Evolutionary conservation across 306 rosid genomes (phyloP).

Genomic region (Potentilla sterilis): DNA sequence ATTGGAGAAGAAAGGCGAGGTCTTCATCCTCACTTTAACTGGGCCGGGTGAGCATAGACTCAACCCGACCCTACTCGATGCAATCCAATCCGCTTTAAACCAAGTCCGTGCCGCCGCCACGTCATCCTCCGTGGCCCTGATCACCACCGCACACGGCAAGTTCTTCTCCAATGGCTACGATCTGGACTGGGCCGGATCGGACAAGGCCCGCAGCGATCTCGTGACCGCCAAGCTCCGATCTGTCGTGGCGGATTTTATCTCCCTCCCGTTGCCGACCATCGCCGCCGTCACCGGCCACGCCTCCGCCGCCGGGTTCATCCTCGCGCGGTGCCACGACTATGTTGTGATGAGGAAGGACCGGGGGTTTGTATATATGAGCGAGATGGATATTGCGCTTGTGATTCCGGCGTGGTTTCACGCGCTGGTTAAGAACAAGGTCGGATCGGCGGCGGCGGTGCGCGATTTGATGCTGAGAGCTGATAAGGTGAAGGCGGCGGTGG

Average conservation of each 20-base stretch:
- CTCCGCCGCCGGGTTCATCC: constrained; percentile 62
- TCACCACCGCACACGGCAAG: constrained; percentile 84
- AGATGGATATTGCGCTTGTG: constrained; percentile 56
- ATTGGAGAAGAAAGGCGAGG: constrained; percentile 56
- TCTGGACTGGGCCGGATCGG: constrained; percentile 47
- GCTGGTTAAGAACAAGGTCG: constrained; percentile 45
- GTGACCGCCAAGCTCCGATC: constrained; percentile 42
- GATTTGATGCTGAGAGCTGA: constrained; percentile 55
- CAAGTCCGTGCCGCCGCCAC: constrained; percentile 49
- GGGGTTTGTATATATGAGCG: constrained; percentile 87
- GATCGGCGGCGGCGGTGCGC: constrained; percentile 46
- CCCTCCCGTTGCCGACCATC: constrained; percentile 77
- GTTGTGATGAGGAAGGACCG: constrained; percentile 65
- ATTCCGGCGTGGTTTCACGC: constrained; percentile 60
- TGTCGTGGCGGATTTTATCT: constrained; percentile 46
- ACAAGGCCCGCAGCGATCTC: constrained; percentile 12
- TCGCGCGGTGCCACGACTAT: constrained; percentile 77
- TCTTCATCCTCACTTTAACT: constrained; percentile 66
- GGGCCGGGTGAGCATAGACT: constrained; percentile 72
- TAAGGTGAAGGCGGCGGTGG: constrained; percentile 58
- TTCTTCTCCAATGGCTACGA: constrained; percentile 92
- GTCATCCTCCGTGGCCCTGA: constrained; percentile 45
- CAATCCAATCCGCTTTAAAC: constrained; percentile 50
- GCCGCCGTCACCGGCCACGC: constrained; percentile 83
- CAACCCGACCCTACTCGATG: constrained; percentile 57